Conservation (phyloP, 2,329 filamentous ascomycete species). For the Thyridium curvatum region DNA sequence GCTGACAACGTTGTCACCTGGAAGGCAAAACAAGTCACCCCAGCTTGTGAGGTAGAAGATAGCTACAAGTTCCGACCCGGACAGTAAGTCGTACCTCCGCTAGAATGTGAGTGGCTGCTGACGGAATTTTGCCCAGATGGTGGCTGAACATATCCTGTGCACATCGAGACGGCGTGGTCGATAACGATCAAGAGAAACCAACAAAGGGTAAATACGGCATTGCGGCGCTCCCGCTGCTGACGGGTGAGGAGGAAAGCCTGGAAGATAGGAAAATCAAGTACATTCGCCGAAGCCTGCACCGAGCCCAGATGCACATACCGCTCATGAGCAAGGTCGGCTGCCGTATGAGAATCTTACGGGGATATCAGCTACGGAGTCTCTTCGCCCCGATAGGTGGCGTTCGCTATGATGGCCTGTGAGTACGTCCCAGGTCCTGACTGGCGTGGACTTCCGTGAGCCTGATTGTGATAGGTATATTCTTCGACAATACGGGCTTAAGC, state of each 20-base stretch:
- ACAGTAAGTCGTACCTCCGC: conserved; percentile 43
- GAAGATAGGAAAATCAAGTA: conserved; percentile 31
- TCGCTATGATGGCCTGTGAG: conserved; percentile 53
- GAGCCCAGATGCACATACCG: conserved; percentile 39
- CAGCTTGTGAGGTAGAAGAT: conserved; percentile 31
- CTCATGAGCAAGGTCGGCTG: conserved; percentile 43
- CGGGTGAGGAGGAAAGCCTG: conserved; percentile 40
- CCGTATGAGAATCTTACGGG: conserved; percentile 45
- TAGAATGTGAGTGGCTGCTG: neutral
- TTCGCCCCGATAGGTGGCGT: conserved; percentile 46
- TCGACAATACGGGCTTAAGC: conserved; percentile 37
- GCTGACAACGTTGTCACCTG: conserved; percentile 25
- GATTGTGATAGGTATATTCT: conserved; percentile 38
- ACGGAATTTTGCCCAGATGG: conserved; percentile 35
- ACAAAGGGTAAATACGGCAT: conserved; percentile 40
- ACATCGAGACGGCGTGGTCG: conserved; percentile 47
- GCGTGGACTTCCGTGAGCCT: neutral
- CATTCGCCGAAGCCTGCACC: conserved; percentile 30
- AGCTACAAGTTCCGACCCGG: conserved; percentile 38
- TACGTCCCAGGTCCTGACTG: conserved; percentile 4
- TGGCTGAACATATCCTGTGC: conserved; percentile 52
- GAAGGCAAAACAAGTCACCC: conserved; percentile 24
- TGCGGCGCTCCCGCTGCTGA: conserved; percentile 42
- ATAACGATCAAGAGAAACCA: conserved; percentile 32
- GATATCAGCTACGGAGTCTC: conserved; percentile 41